Evolutionary conservation across 345 rosid genomes (phyloP).

Genomic region (Diplotaxis tenuifolia): DNA sequence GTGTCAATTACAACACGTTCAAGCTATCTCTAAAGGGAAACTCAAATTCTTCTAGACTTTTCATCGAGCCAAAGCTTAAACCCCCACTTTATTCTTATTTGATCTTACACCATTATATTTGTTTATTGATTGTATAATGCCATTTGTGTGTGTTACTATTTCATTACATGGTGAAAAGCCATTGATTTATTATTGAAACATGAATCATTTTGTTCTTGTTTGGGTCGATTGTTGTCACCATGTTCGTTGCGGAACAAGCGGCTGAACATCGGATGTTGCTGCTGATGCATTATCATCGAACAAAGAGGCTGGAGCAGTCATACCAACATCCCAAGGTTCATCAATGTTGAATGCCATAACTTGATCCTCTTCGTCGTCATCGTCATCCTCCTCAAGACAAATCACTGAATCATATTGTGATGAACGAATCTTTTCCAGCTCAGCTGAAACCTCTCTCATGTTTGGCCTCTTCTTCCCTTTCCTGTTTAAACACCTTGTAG

Average conservation of each 20-base stretch:
- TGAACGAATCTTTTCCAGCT: slow-evolving; percentile 28
- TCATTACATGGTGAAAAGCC: slow-evolving; percentile 14
- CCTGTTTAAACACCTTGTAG: slow-evolving; percentile 30
- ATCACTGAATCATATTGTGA: not conserved
- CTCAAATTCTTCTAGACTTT: slow-evolving; percentile 45
- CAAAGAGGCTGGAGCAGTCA: not conserved
- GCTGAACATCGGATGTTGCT: slow-evolving; percentile 11
- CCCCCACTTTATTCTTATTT: slow-evolving; percentile 15
- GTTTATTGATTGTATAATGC: not conserved
- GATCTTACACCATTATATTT: not conserved
- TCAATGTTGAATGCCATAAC: not conserved
- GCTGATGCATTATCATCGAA: not conserved
- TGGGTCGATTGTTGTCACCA: not conserved
- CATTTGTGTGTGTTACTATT: slow-evolving; percentile 2
- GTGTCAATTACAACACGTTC: slow-evolving; percentile 39
- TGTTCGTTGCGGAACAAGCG: not conserved
- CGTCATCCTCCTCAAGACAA: slow-evolving; percentile 23
- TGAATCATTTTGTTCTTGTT: not conserved
- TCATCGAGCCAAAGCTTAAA: not conserved
- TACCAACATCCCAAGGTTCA: slow-evolving; percentile 8
- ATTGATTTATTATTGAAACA: not conserved
- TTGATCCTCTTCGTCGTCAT: not conserved
- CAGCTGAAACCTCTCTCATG: slow-evolving; percentile 41
- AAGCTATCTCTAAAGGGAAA: slow-evolving; percentile 56
- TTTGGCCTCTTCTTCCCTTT: slow-evolving; percentile 41